A percentile compares a stretch with the other conserved stretches of the same genome.
phyloP scores from a whole-genome alignment of 352 stramenopile genomes.

The Pelagophyceae sp. region DNA sequence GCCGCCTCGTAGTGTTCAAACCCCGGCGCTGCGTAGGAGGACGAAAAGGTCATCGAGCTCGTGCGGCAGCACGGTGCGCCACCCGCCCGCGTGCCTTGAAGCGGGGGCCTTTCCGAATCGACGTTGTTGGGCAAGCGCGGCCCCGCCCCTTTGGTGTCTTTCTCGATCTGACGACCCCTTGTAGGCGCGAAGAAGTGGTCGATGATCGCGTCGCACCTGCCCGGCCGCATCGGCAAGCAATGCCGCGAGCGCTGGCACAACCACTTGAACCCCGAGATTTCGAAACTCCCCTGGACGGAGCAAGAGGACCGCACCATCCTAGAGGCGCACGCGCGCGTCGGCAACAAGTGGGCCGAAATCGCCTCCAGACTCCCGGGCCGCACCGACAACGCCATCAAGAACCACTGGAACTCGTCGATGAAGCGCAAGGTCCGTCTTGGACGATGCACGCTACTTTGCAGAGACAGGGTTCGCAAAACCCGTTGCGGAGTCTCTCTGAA shows the following conservation, averaged over 20 bases:
- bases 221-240: constrained; percentile 82
- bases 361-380: constrained; percentile 57
- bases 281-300: constrained; percentile 84
- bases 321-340: constrained; percentile 66
- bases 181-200: constrained; percentile 41
- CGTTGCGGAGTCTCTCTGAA: constrained; percentile 11
- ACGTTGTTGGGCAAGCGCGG: no score
- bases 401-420: constrained; percentile 70
- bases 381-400: constrained; percentile 71
- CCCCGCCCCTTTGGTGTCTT: background rate
- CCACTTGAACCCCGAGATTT: constrained; percentile 82
- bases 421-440: constrained; percentile 60
- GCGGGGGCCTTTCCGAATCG: no score
- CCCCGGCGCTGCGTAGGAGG: background rate
- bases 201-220: constrained; percentile 35
- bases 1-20: no score
- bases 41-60: background rate
- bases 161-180: background rate
- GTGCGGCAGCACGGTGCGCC: background rate
- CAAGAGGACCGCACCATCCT: constrained; percentile 87
- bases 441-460: no score
- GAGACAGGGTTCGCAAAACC: no score
- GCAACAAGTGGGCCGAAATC: constrained; percentile 93
- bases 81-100: no score
- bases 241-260: constrained; percentile 91